Percentiles rank a stretch among this genome's conserved stretches.
Evolutionary conservation across 257 asterid genomes (phyloP).

Genomic region (Penstemon barbatus): DNA sequence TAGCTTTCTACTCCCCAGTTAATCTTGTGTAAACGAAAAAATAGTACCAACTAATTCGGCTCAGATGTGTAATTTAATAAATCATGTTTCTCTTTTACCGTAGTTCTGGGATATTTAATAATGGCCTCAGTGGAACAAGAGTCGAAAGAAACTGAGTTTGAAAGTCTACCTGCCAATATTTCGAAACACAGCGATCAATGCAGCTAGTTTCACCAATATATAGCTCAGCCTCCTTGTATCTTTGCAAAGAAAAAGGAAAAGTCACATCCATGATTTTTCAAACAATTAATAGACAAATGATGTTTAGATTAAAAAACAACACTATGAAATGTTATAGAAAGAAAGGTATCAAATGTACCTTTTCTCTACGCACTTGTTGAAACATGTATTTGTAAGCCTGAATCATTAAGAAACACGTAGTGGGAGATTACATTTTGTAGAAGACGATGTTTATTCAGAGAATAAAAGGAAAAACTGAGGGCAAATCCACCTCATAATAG

Average conservation of each 20-base stretch:
- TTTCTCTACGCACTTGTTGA: constrained; percentile 46
- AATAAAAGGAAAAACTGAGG: not conserved
- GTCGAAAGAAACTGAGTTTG: not conserved
- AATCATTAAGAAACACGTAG: constrained; percentile 1
- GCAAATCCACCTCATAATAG: not conserved
- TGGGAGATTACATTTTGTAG: not conserved
- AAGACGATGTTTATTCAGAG: not conserved
- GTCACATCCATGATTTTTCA: not conserved
- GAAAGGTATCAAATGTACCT: constrained; percentile 27
- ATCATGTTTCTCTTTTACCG: not conserved
- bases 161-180: constrained; percentile 49
- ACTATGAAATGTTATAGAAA: not conserved
- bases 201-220: constrained; percentile 52
- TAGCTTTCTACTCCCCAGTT: not conserved
- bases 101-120: not conserved
- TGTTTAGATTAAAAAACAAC: not conserved
- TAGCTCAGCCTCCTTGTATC: constrained; percentile 46
- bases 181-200: constrained; percentile 55
- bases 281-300: not conserved
- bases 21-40: not conserved
- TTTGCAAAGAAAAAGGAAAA: not conserved
- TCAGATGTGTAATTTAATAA: not conserved
- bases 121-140: not conserved
- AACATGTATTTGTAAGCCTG: constrained; percentile 49
- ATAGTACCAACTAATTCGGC: not conserved